Percentiles rank a stretch among this genome's conserved stretches.
Evolutionary conservation across 108 stramenopile genomes (phyloP).

Genomic region (Nitzschia sp.): DNA sequence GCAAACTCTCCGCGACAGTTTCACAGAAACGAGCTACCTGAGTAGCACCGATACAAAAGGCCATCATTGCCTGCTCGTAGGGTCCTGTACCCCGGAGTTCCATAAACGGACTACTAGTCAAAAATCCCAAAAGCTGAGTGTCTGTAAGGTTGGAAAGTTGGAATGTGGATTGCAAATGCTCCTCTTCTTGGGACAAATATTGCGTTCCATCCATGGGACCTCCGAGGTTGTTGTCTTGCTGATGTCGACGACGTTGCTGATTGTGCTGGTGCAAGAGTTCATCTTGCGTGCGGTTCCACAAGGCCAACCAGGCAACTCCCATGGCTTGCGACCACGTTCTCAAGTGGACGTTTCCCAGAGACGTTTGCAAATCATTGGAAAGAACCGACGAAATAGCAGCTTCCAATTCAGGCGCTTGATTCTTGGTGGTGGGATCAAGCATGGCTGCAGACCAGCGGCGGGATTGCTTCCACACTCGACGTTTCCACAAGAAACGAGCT

Average conservation of each 20-base stretch:
- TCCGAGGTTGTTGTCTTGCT: background rate
- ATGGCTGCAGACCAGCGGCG: background rate
- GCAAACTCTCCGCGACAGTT: conserved; percentile 20
- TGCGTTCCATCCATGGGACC: conserved; percentile 30
- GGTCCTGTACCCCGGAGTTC: conserved; percentile 6
- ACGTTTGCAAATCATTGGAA: conserved; percentile 50
- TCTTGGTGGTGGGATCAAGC: background rate
- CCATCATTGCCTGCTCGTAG: conserved; percentile 48
- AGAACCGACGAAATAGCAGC: conserved; percentile 68
- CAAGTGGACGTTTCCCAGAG: conserved; percentile 55
- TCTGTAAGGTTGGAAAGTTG: conserved; percentile 33
- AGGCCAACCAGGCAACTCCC: conserved; percentile 41
- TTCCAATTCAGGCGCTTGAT: conserved; percentile 35
- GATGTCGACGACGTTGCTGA: conserved; percentile 29
- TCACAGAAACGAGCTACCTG: conserved; percentile 35
- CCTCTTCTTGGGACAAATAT: conserved; percentile 32
- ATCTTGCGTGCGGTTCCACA: conserved; percentile 59
- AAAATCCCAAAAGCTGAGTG: conserved; percentile 20
- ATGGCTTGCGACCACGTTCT: conserved; percentile 60
- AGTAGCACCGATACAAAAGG: conserved; percentile 61
- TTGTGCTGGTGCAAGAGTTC: conserved; percentile 59
- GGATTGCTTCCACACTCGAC: conserved; percentile 54
- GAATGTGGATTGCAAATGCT: conserved; percentile 37
- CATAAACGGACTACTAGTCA: conserved; percentile 30
- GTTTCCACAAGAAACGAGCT: conserved; percentile 69